phyloP scores from a whole-genome alignment of 352 stramenopile species.

The Globisporangium emineosum region DNA sequence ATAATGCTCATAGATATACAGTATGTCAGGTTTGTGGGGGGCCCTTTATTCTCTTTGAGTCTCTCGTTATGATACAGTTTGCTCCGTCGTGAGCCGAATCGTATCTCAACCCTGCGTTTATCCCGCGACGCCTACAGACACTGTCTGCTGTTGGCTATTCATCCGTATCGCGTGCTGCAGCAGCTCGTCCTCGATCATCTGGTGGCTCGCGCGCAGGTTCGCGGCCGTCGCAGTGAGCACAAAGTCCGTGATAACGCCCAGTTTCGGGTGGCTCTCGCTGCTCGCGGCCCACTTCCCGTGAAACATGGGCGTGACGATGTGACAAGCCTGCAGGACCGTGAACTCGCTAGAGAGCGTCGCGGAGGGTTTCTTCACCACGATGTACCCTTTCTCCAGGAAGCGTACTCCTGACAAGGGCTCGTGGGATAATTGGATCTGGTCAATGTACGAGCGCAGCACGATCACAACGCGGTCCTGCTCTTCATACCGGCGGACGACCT shows the following conservation, averaged over 20 bases:
- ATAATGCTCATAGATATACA: too few species aligned
- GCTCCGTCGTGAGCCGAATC: too few species aligned
- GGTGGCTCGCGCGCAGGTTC: constrained; percentile 11
- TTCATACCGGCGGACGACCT: constrained; percentile 46
- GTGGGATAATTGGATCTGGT: constrained; percentile 43
- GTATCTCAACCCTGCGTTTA: too few species aligned
- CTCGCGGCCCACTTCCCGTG: neutral
- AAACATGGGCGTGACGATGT: constrained; percentile 46
- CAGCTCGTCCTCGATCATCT: constrained; percentile 50
- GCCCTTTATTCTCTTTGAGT: too few species aligned
- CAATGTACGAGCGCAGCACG: constrained; percentile 51
- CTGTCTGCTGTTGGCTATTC: too few species aligned
- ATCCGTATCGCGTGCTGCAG: constrained; percentile 27
- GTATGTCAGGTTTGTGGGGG: too few species aligned
- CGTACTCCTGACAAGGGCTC: constrained; percentile 36
- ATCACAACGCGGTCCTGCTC: constrained; percentile 46
- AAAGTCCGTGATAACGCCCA: constrained; percentile 37
- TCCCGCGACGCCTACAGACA: too few species aligned
- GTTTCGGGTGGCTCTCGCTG: constrained; percentile 20
- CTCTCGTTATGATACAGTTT: too few species aligned
- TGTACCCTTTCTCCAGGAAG: constrained; percentile 61
- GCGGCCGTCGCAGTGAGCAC: constrained; percentile 28
- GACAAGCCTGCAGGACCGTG: constrained; percentile 51
- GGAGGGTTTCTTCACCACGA: constrained; percentile 47
- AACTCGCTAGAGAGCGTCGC: too few species aligned